phyloP scores from a whole-genome alignment of 2,329 filamentous ascomycete genomes.

The Fusarium anguioides region DNA sequence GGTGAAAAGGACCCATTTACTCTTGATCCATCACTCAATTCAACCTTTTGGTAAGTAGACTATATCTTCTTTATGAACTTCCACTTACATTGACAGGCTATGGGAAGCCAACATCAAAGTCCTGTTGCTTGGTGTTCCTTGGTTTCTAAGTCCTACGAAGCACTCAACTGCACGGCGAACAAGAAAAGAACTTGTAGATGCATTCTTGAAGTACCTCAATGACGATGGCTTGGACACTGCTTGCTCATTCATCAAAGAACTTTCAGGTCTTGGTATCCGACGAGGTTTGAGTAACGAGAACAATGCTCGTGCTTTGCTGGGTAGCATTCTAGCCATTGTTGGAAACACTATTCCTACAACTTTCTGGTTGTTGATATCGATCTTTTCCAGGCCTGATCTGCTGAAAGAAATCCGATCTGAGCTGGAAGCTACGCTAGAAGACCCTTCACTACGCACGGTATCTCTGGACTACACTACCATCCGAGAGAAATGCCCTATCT shows the following conservation, averaged over 20 bases:
- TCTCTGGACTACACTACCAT: slow-evolving; percentile 10
- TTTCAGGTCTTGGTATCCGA: slow-evolving; percentile 20
- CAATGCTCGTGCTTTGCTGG: slow-evolving; percentile 35
- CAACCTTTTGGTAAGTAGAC: slow-evolving; percentile 22
- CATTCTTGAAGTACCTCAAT: slow-evolving; percentile 22
- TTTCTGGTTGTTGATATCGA: slow-evolving; percentile 27
- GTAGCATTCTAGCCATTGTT: slow-evolving; percentile 33
- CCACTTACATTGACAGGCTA: not conserved
- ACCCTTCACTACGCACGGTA: not conserved
- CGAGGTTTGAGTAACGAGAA: slow-evolving; percentile 35
- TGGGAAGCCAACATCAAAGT: slow-evolving; percentile 39
- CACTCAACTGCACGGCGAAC: slow-evolving; percentile 12
- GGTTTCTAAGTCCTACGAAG: slow-evolving; percentile 32
- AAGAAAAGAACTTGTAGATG: slow-evolving; percentile 25
- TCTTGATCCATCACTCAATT: slow-evolving; percentile 2
- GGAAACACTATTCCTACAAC: slow-evolving; percentile 37
- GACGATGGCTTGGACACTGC: slow-evolving; percentile 19
- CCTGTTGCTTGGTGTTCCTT: slow-evolving; percentile 25
- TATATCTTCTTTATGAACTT: accelerated
- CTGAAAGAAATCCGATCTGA: slow-evolving; percentile 16
- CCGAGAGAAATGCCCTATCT: slow-evolving; percentile 24
- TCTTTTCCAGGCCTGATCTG: slow-evolving; percentile 20
- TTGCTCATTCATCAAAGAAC: slow-evolving; percentile 33
- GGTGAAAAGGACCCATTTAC: slow-evolving; percentile 34
- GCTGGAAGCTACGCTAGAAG: slow-evolving; percentile 16